Evolutionary conservation across 106 monocot genomes (phyloP).

Genomic region (Phalaenopsis equestris): DNA sequence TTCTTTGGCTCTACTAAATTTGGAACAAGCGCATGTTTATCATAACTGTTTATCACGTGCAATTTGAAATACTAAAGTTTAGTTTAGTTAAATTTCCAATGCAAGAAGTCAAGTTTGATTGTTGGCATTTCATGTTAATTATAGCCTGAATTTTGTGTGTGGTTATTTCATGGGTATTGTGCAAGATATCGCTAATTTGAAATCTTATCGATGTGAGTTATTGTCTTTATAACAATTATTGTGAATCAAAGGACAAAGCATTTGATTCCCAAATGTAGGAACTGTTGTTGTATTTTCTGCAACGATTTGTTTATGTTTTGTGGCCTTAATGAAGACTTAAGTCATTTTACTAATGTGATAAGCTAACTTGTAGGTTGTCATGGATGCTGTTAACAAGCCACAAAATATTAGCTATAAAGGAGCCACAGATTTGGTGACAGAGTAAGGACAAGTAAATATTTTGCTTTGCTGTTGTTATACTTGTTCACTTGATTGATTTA

Average conservation of each 20-base stretch:
- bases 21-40: too few relatives aligned
- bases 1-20: too few relatives aligned
- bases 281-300: too few relatives aligned
- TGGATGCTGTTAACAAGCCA: conserved; percentile 95
- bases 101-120: neutral
- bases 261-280: too few relatives aligned
- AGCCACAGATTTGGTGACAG: conserved; percentile 86
- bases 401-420: conserved; percentile 89
- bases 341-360: neutral
- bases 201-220: neutral
- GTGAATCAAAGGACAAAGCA: too few relatives aligned
- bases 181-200: neutral
- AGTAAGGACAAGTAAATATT: conserved; percentile 42
- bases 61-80: too few relatives aligned
- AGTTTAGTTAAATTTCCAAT: too few relatives aligned
- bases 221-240: neutral
- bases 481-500: neutral
- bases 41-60: too few relatives aligned
- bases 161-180: neutral
- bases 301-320: neutral
- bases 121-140: neutral
- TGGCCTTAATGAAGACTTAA: neutral
- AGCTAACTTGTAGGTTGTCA: conserved; percentile 66
- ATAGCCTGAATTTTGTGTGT: neutral
- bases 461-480: neutral